Evolutionary conservation across 768 basidiomycete genomes (phyloP).

Genomic region (Rhizopogon roseolus): DNA sequence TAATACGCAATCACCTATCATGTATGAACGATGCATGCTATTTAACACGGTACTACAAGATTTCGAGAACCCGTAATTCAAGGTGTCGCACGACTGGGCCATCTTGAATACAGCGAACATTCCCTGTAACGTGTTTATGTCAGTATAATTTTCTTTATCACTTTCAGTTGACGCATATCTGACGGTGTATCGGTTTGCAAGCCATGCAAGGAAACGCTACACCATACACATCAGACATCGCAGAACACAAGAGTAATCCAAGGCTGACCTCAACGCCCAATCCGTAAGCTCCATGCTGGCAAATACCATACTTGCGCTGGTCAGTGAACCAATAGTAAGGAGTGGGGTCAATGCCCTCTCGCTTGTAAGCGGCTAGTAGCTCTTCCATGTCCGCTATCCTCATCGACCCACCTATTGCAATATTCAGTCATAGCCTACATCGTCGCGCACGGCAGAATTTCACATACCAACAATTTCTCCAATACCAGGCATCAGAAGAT

Average conservation of each 20-base stretch:
- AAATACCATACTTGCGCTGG: constrained; percentile 96
- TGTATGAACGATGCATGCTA: neutral
- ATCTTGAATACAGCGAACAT: constrained; percentile 89
- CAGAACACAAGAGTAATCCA: neutral
- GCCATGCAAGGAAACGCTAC: constrained; percentile 93
- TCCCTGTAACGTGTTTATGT: constrained; percentile 40
- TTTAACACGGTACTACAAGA: neutral
- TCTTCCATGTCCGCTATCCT: constrained; percentile 84
- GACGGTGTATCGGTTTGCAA: constrained; percentile 88
- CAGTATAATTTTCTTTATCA: constrained; percentile 1
- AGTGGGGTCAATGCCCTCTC: constrained; percentile 82
- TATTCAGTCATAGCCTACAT: constrained; percentile 1
- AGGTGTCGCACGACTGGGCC: constrained; percentile 85
- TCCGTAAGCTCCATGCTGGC: constrained; percentile 96
- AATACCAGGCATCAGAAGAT: constrained; percentile 96
- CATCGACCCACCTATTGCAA: constrained; percentile 70
- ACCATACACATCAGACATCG: neutral
- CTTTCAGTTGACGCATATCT: neutral
- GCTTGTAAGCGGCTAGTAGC: constrained; percentile 82
- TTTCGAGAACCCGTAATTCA: constrained; percentile 26
- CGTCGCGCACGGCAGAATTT: neutral
- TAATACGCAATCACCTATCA: neutral
- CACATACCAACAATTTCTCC: constrained; percentile 92
- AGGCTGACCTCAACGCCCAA: constrained; percentile 81
- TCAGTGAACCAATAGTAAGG: constrained; percentile 98